These are phyloP conservation scores for Salix suchowensis DNA, from an alignment of 345 rosid genomes.

Conservation along the genomic window DNA sequence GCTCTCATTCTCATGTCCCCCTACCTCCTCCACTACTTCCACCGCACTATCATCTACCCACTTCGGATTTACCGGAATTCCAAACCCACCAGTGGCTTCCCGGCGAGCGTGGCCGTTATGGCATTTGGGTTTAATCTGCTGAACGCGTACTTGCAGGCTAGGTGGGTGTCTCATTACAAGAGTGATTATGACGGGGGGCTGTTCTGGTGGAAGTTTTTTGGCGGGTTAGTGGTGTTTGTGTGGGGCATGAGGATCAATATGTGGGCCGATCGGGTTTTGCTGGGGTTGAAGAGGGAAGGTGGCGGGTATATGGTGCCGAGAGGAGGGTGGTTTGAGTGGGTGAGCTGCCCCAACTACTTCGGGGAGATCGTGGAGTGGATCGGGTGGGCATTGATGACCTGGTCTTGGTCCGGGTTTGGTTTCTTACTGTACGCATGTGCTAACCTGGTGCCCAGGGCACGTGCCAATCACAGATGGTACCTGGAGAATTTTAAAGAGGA, in stretches of 20 bases:
- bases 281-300: conserved; percentile 54
- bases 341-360: conserved; percentile 81
- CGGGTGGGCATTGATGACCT: conserved; percentile 82
- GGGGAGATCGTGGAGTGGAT: conserved; percentile 93
- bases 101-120: conserved; percentile 49
- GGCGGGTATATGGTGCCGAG: conserved; percentile 73
- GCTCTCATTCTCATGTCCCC: conserved; percentile 57
- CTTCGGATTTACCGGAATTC: conserved; percentile 40
- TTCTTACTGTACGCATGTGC: conserved; percentile 72
- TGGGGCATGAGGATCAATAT: conserved; percentile 67
- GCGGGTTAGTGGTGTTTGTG: conserved; percentile 47
- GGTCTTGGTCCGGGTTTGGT: conserved; percentile 65
- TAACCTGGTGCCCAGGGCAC: conserved; percentile 75
- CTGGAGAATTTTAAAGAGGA: conserved; percentile 68
- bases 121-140: conserved; percentile 63
- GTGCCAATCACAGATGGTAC: conserved; percentile 65
- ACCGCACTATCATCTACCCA: conserved; percentile 78
- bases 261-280: conserved; percentile 64
- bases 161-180: conserved; percentile 80
- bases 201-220: conserved; percentile 41
- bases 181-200: conserved; percentile 25
- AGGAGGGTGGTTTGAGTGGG: conserved; percentile 77
- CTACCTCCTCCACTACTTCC: conserved; percentile 71
- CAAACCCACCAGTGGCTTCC: conserved; percentile 30
- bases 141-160: conserved; percentile 67